Evolutionary conservation across 2,329 filamentous ascomycete species (phyloP).

Genomic region (Capronia epimyces): DNA sequence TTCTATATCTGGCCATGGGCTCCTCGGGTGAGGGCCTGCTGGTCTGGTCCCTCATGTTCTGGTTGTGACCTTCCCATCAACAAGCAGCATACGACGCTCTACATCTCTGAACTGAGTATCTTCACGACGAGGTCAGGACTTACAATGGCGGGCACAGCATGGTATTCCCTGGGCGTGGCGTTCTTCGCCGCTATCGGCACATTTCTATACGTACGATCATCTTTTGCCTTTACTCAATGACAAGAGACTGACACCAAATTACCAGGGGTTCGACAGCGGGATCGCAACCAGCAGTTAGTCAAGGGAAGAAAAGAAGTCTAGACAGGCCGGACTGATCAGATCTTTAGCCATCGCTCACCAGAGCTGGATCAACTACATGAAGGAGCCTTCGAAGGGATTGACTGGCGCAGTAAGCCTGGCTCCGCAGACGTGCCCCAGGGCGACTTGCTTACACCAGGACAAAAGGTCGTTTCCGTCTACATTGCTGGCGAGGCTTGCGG

Average conservation of each 20-base stretch:
- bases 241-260: not conserved
- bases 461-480: constrained; percentile 51
- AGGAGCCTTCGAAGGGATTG: constrained; percentile 49
- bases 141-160: constrained; percentile 34
- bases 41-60: not conserved
- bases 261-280: constrained; percentile 55
- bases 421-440: not conserved
- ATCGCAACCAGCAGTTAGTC: constrained; percentile 51
- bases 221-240: not conserved
- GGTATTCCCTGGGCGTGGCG: constrained; percentile 49
- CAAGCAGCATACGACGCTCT: not conserved
- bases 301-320: constrained; percentile 32
- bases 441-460: not conserved
- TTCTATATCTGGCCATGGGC: not conserved
- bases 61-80: not conserved
- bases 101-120: not conserved
- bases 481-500: constrained; percentile 56
- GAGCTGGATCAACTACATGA: constrained; percentile 57
- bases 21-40: not conserved
- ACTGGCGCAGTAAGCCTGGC: constrained; percentile 47
- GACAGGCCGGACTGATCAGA: constrained; percentile 22
- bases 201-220: constrained; percentile 50
- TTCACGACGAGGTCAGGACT: not conserved
- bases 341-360: constrained; percentile 49
- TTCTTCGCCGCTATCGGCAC: constrained; percentile 56